phyloP scores from a whole-genome alignment of 305 asterid species.

The Plantago coronopus region DNA sequence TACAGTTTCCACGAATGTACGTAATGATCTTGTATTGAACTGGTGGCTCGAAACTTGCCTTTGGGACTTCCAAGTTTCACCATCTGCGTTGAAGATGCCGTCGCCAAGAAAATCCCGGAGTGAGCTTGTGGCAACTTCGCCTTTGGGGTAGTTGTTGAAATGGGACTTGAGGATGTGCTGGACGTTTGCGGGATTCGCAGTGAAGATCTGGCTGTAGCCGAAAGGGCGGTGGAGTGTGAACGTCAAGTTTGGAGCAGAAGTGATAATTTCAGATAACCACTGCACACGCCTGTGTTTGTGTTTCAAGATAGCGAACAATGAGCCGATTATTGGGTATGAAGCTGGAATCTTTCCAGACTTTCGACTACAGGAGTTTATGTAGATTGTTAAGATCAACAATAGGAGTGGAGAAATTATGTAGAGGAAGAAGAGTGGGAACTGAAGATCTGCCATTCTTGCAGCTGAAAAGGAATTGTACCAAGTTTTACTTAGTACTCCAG shows the following conservation, averaged over 20 bases:
- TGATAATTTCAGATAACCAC: slow-evolving; percentile 41
- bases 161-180: slow-evolving; percentile 47
- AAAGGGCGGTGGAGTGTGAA: slow-evolving; percentile 36
- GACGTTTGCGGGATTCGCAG: slow-evolving; percentile 50
- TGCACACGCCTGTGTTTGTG: slow-evolving; percentile 38
- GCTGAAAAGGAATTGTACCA: too few species aligned
- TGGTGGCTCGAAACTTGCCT: slow-evolving; percentile 48
- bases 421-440: slow-evolving; percentile 23
- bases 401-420: slow-evolving; percentile 25
- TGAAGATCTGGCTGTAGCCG: slow-evolving; percentile 29
- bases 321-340: slow-evolving; percentile 48
- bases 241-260: slow-evolving; percentile 32
- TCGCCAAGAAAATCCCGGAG: slow-evolving; percentile 49
- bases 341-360: slow-evolving; percentile 25
- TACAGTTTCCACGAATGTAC: slow-evolving; percentile 44
- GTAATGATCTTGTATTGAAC: slow-evolving; percentile 46
- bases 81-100: slow-evolving; percentile 57
- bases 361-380: slow-evolving; percentile 2
- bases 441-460: slow-evolving; percentile 16
- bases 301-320: slow-evolving; percentile 27
- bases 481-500: too few species aligned
- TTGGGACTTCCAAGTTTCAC: slow-evolving; percentile 44
- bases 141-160: slow-evolving; percentile 48
- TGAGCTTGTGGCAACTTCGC: slow-evolving; percentile 21
- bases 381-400: slow-evolving; percentile 22